Conservation (phyloP, 2,329 filamentous ascomycete genomes). For the Diplodia corticola region DNA sequence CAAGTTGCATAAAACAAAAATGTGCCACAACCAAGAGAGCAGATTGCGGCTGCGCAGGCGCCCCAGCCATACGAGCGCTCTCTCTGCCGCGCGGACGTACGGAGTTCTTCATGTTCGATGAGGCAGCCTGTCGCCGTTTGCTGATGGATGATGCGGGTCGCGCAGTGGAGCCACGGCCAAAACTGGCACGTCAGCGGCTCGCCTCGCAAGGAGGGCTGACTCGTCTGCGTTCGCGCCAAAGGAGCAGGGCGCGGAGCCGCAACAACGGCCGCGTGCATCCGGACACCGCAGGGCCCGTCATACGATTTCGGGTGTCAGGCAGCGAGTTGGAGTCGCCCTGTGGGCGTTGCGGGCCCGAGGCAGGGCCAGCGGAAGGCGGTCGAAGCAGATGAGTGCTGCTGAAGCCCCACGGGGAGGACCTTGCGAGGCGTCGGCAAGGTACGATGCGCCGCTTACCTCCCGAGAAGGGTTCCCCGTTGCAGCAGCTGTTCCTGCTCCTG, state of each 20-base stretch:
- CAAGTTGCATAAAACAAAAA: neutral
- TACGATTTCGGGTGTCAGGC: neutral
- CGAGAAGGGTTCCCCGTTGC: neutral
- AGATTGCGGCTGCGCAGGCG: neutral
- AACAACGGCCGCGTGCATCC: neutral
- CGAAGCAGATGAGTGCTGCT: too few species aligned
- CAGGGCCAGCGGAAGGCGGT: slow-evolving; percentile 12
- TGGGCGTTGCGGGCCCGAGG: neutral
- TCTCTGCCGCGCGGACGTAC: neutral
- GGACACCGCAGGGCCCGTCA: neutral
- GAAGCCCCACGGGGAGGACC: neutral
- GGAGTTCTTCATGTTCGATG: neutral
- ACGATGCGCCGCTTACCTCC: neutral
- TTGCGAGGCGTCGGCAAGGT: neutral
- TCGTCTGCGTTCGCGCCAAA: slow-evolving; percentile 9
- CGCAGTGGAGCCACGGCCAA: neutral
- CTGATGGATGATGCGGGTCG: slow-evolving; percentile 3
- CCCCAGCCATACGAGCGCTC: neutral
- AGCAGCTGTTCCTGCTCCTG: slow-evolving; percentile 8
- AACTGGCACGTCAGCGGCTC: neutral
- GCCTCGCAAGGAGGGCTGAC: neutral
- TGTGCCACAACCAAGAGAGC: neutral
- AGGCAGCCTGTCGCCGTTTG: neutral
- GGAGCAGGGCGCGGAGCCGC: slow-evolving; percentile 6
- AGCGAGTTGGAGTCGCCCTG: neutral